These are phyloP conservation scores for Murraya koenigii DNA, from an alignment of 345 rosid species.

Conservation along the genomic window DNA sequence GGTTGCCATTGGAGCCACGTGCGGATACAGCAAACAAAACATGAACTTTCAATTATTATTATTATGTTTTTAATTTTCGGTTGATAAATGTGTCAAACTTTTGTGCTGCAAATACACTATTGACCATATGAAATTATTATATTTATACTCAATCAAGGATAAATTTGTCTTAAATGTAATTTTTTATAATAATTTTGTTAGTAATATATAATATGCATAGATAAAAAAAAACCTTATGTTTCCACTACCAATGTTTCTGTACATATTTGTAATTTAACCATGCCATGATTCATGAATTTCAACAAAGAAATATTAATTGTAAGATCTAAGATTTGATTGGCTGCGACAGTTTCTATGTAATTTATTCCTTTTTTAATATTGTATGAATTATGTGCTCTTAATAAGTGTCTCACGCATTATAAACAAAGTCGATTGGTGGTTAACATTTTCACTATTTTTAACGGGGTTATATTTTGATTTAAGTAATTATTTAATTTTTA, in stretches of 20 bases:
- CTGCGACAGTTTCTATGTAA: not conserved
- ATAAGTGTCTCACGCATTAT: not conserved
- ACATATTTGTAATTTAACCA: too few species aligned
- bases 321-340: not conserved
- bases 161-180: not conserved
- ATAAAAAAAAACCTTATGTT: not conserved
- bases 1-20: slow-evolving; percentile 9
- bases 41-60: not conserved
- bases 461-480: too few species aligned
- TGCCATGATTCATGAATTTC: not conserved
- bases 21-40: not conserved
- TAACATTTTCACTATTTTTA: too few species aligned
- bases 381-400: not conserved
- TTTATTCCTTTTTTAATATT: too few species aligned
- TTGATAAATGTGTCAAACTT: not conserved
- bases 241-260: not conserved
- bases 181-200: not conserved
- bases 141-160: not conserved
- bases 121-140: not conserved
- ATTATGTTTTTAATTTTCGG: not conserved
- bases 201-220: not conserved
- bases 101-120: not conserved
- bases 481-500: too few species aligned
- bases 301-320: too few species aligned
- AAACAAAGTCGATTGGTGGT: too few species aligned